Base-by-base conservation (phyloP, 202 grass and related monocot genomes). In the Zizania palustris region DNA sequence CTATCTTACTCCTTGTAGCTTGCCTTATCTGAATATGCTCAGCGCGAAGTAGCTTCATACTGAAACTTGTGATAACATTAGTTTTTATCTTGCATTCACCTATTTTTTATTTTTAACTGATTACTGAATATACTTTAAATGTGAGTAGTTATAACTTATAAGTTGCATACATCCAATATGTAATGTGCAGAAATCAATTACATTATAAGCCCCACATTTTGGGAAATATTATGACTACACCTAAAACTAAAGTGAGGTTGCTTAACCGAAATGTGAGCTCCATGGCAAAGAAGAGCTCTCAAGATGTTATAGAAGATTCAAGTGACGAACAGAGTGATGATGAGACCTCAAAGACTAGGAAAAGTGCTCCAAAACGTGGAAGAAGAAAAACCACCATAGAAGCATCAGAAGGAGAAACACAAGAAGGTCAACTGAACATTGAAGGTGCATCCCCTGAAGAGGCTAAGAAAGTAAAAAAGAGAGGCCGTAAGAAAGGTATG, bases 401-500 rank as follows among this genome's bases (percentile, higher is more conserved):
- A 69, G 3, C 45, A 48, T 62, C 14, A 1, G 45, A 45, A 38
- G 62, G 53, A 20, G 62, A 49, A 11, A 33, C 50, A n/a, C 39
- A 77, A 11, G 44, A 46, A 62, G 78, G 18, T 33, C 22, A 80
- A 62, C 62, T 58, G 67, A 39, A 7, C 66, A 55, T 51, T 43
- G 59, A 61, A 73, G 54, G 42, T 70, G 76, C 11, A 62, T 60
- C 79, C 49, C 13, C 75, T 72, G 66, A 83, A 76, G 80, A 83
- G 36, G 42, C 69, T 33, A 86, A 84, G 44, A 57, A 28, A 50
- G 66, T 84, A 12, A 80, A 86, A 74, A 86, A 67, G 78, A 82
- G 81, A 85, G 73, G 45, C 35, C 73, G 81, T 5, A 93, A 87
- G 74, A 93, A 93, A 90, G 87, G 87, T 89, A 20, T 21, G 71